These are phyloP conservation scores for Aspergillus viridinutans DNA, from an alignment of 2,329 filamentous ascomycete genomes.

Conservation along the genomic window DNA sequence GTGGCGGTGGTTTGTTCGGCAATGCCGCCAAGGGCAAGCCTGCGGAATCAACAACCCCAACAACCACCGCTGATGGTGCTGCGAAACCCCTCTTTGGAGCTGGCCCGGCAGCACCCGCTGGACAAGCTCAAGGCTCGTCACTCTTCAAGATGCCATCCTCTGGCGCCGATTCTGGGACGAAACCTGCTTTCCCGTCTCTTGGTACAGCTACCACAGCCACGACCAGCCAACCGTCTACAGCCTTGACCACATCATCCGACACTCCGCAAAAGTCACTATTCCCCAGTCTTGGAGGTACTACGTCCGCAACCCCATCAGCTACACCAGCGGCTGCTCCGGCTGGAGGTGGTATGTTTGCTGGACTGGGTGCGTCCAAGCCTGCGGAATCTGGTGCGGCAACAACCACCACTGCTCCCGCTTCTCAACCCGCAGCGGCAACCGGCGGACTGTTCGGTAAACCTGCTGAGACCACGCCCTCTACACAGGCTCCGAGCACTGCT, in stretches of 20 bases:
- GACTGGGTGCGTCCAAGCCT: slow-evolving; percentile 25
- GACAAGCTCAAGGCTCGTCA: slow-evolving; percentile 18
- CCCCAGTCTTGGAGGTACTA: slow-evolving; percentile 22
- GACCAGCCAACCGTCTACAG: slow-evolving; percentile 19
- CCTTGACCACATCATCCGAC: slow-evolving; percentile 25
- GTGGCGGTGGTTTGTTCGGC: slow-evolving; percentile 26
- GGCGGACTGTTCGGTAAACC: slow-evolving; percentile 25
- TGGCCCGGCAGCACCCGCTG: slow-evolving; percentile 13
- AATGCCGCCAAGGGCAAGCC: slow-evolving; percentile 30
- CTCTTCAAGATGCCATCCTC: slow-evolving; percentile 27
- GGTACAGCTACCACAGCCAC: slow-evolving; percentile 14
- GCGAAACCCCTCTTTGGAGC: slow-evolving; percentile 28
- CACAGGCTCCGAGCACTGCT: slow-evolving; percentile 16
- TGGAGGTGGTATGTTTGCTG: slow-evolving; percentile 25
- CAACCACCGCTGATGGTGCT: slow-evolving; percentile 19
- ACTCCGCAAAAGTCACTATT: slow-evolving; percentile 35
- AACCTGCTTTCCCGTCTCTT: slow-evolving; percentile 25
- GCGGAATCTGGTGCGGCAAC: slow-evolving; percentile 26
- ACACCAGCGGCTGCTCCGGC: slow-evolving; percentile 28
- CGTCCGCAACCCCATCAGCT: slow-evolving; percentile 28
- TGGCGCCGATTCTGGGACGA: slow-evolving; percentile 21
- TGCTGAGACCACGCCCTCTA: slow-evolving; percentile 19
- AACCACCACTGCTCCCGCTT: slow-evolving; percentile 25
- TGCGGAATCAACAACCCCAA: slow-evolving; percentile 24
- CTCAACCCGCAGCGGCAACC: slow-evolving; percentile 16